A percentile compares a stretch with the other conserved stretches of the same genome.
Evolutionary conservation across 306 rosid genomes (phyloP).

Genomic region (Glycine latifolia): DNA sequence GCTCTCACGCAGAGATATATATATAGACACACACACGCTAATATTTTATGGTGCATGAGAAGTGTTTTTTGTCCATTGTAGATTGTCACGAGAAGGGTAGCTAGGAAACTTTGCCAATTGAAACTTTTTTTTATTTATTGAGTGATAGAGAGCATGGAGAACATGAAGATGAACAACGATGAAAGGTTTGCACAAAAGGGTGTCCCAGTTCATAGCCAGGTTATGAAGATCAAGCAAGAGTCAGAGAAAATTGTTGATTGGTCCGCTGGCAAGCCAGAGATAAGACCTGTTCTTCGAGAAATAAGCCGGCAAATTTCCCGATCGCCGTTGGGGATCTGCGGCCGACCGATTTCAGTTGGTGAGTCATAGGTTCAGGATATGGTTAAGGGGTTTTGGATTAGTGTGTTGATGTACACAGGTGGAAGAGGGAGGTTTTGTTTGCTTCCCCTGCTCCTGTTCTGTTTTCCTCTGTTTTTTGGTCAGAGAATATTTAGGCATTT

Average conservation of each 20-base stretch:
- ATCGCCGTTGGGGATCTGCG: conserved; percentile 80
- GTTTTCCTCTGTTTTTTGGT: conserved; percentile 49
- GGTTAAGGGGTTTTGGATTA: conserved; percentile 19
- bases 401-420: conserved; percentile 22
- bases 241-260: conserved; percentile 64
- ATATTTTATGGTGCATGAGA: background rate
- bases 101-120: conserved; percentile 32
- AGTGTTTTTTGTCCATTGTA: conserved; percentile 18
- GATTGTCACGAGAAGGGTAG: conserved; percentile 17
- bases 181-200: conserved; percentile 43
- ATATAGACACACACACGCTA: background rate
- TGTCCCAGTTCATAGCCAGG: conserved; percentile 74
- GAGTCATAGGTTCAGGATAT: conserved; percentile 52
- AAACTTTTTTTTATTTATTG: background rate
- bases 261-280: conserved; percentile 67
- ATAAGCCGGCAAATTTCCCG: conserved; percentile 66
- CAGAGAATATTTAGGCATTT: conserved; percentile 33
- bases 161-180: conserved; percentile 54
- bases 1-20: conserved; percentile 30
- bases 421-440: conserved; percentile 43
- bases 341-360: conserved; percentile 64
- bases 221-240: conserved; percentile 82
- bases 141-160: conserved; percentile 43
- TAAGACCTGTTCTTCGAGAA: conserved; percentile 61
- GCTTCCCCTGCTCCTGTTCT: conserved; percentile 50